Evolutionary conservation across 805 yeast genomes (phyloP).

Genomic region (Pichia ethanolica): DNA sequence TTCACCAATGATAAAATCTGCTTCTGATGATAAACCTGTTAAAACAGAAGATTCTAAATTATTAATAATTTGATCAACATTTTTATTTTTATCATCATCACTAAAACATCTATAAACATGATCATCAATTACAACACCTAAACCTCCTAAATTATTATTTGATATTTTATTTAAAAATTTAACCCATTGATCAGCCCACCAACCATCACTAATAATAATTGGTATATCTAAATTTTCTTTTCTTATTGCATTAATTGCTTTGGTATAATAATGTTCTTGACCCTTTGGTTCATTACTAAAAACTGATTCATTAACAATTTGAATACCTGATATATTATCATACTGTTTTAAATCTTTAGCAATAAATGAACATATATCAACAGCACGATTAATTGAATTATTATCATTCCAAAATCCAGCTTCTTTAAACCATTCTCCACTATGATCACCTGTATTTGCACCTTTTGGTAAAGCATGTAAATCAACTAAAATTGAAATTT

Average conservation of each 20-base stretch:
- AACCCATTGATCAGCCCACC: conserved; percentile 83
- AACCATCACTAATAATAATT: conserved; percentile 81
- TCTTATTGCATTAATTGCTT: conserved; percentile 57
- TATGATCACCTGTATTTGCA: conserved; percentile 79
- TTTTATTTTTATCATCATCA: conserved; percentile 58
- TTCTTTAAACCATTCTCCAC: conserved; percentile 56
- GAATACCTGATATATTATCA: conserved; percentile 76
- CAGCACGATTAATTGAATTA: conserved; percentile 36
- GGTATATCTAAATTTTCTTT: conserved; percentile 51
- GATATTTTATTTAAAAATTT: conserved; percentile 48
- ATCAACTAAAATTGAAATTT: conserved; percentile 75
- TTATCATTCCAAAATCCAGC: conserved; percentile 59
- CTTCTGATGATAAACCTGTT: conserved; percentile 38
- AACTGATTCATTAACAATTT: conserved; percentile 78
- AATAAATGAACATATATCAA: conserved; percentile 48
- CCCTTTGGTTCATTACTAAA: conserved; percentile 46
- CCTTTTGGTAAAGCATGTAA: conserved; percentile 90
- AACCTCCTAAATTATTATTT: conserved; percentile 27
- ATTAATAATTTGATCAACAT: conserved; percentile 54
- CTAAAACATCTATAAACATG: conserved; percentile 86
- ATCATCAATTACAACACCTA: conserved; percentile 71
- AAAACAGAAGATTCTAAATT: conserved; percentile 47
- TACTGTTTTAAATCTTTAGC: conserved; percentile 47
- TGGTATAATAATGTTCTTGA: conserved; percentile 55
- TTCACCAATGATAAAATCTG: conserved; percentile 79